These are phyloP conservation scores for Plasmodium reichenowi DNA, from an alignment of 169 alveolate genomes.

Conservation along the genomic window DNA sequence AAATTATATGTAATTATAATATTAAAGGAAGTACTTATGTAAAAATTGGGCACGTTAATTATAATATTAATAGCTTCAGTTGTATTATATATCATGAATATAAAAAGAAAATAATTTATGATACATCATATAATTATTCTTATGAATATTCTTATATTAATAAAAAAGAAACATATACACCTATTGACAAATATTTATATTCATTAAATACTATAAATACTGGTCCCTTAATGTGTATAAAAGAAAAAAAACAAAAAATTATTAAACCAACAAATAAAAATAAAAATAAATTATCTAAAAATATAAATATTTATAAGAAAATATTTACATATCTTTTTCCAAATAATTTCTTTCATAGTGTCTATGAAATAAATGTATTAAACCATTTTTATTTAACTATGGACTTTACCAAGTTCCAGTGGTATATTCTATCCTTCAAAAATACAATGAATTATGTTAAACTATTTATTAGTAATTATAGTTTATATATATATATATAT, in stretches of 20 bases:
- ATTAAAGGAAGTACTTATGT: conserved; percentile 50
- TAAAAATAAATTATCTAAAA: conserved; percentile 16
- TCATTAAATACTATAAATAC: conserved; percentile 30
- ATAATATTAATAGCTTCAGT: conserved; percentile 60
- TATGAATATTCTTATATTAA: conserved; percentile 62
- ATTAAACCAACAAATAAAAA: conserved; percentile 10
- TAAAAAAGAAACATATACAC: conserved; percentile 59
- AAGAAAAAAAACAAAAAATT: conserved; percentile 18
- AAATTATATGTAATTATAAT: conserved; percentile 64
- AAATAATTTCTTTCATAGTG: conserved; percentile 7
- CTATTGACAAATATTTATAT: conserved; percentile 62
- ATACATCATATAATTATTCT: conserved; percentile 55
- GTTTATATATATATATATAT: conserved; percentile 48
- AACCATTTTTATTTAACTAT: conserved; percentile 59
- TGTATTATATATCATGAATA: conserved; percentile 60
- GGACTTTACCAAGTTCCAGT: conserved; percentile 67
- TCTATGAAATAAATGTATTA: conserved; percentile 62
- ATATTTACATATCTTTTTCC: conserved; percentile 26
- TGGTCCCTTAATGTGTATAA: conserved; percentile 68
- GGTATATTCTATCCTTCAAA: conserved; percentile 57
- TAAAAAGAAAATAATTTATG: conserved; percentile 67
- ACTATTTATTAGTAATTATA: conserved; percentile 53
- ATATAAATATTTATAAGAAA: conserved; percentile 26
- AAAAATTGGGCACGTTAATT: conserved; percentile 41
- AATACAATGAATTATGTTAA: conserved; percentile 26